Evolutionary conservation across 2,329 filamentous ascomycete genomes (phyloP), one percentile per base, ranked within the genome.

Genomic region (Clonostachys byssicola): DNA sequence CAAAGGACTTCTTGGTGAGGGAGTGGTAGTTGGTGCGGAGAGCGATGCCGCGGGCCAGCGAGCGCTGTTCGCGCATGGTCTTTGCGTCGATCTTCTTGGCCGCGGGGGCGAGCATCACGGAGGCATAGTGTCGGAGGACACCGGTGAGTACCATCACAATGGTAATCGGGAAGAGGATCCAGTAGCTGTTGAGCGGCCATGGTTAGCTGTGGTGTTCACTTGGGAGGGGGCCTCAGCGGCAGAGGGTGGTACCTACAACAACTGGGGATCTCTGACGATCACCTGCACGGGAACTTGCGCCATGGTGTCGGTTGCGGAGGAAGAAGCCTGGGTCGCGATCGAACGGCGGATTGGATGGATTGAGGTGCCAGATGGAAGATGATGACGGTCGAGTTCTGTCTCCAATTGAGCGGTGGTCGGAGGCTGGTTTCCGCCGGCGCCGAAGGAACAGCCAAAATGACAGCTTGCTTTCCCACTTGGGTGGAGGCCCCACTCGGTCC

Each of bases 121-220:
- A 90, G 46, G 90, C 92, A 68, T 97, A 99, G 74, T 99, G 94
- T 56, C 94, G 92, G 49, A 99, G 85, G 48, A 99, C 85, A 60
- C 94, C 94, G 14, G 94, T 99, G 53, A 99, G 73, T 54, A 99
- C 86, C 95, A 99, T 99, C 64, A 99, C 94, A 59, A 96, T 79
- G 42, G 92, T 96, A 67, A 99, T 99, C 52, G 94, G 94, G 53
- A 96, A 86, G 51, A 99, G 79, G 70, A 99, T 99, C 94, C 94
- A 99, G 78, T 96, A 97, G 74, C 94, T 99, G 60, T 47, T 50
- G 17, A 46, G 46, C 47, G 16, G 45, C 47, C 55, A 55, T 51
- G 57, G 57, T 46, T 18, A 14, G 16, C 30, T 30, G 42, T 8
- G 6, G 23, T 5, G 34, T 5, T 34, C 40, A 38, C 23, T 42